Percentiles rank a stretch among this genome's conserved stretches.
Conservation (phyloP, 2,329 filamentous ascomycete genomes). For the Myriangium duriaei region DNA sequence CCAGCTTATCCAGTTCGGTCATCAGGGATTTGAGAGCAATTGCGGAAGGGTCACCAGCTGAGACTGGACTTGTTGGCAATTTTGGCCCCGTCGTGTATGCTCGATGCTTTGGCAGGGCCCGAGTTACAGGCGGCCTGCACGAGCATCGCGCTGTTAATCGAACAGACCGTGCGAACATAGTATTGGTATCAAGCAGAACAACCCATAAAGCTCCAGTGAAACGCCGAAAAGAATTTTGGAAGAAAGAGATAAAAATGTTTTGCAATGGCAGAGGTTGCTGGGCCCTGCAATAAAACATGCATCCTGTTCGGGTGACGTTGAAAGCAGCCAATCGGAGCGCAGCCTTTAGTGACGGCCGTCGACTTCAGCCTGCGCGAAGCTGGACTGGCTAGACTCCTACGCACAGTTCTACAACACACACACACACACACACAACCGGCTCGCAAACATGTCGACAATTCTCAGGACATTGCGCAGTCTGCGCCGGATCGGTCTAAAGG, state of each 20-base stretch:
- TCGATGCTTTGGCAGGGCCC: background rate
- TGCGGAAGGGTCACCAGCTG: slow-evolving; percentile 2
- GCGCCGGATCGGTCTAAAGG: slow-evolving; percentile 79
- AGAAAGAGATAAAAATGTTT: too few relatives aligned
- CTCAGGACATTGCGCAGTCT: slow-evolving; percentile 76
- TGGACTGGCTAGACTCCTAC: too few relatives aligned
- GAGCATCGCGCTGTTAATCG: background rate
- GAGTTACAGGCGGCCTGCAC: background rate
- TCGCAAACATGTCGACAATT: slow-evolving; percentile 71
- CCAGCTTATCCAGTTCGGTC: slow-evolving; percentile 71
- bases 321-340: slow-evolving; percentile 5
- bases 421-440: background rate
- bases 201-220: too few relatives aligned
- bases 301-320: background rate
- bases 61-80: background rate
- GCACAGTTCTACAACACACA: slow-evolving; percentile 3
- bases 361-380: background rate
- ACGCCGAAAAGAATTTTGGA: too few relatives aligned
- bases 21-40: slow-evolving; percentile 44
- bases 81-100: background rate
- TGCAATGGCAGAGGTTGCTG: too few relatives aligned
- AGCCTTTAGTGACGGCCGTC: slow-evolving; percentile 2
- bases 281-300: too few relatives aligned
- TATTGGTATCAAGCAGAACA: too few relatives aligned
- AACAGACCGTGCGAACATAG: background rate